These are phyloP conservation scores for Urostyla sp. DNA, from an alignment of 73 alveolate species.

Conservation along the genomic window DNA sequence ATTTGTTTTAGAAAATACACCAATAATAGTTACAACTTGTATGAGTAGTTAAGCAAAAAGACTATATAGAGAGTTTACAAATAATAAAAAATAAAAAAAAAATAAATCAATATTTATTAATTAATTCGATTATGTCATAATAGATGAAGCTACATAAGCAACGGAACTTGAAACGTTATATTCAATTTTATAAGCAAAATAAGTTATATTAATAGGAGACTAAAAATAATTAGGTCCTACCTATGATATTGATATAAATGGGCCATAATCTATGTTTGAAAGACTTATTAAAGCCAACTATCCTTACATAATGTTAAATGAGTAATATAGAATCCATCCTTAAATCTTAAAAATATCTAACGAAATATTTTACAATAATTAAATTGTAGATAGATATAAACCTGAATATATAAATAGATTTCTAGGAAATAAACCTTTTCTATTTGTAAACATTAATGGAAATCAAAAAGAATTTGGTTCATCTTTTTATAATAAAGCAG, in stretches of 20 bases:
- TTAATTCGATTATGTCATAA: slow-evolving; percentile 6
- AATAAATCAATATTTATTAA: too few species aligned
- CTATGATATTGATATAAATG: not conserved
- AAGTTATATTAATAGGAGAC: slow-evolving; percentile 12
- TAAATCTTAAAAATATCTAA: not conserved
- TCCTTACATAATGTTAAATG: not conserved
- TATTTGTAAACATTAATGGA: not conserved
- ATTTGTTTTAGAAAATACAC: not conserved
- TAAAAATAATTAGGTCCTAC: slow-evolving; percentile 26
- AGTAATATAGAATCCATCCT: slow-evolving; percentile 15
- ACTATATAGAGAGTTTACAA: too few species aligned
- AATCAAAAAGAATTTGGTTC: not conserved
- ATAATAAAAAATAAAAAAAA: too few species aligned
- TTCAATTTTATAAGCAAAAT: not conserved
- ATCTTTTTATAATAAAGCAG: not conserved
- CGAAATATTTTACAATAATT: not conserved
- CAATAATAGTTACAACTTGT: slow-evolving; percentile 10
- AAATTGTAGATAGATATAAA: not conserved
- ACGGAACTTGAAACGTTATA: not conserved
- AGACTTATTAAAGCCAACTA: not conserved
- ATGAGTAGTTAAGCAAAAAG: not conserved
- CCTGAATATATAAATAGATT: not conserved
- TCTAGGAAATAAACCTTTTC: not conserved
- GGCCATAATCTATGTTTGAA: not conserved
- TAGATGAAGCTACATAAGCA: slow-evolving; percentile 43